Evolutionary conservation across 2,329 filamentous ascomycete species (phyloP).

Genomic region (Penicillium sp.): DNA sequence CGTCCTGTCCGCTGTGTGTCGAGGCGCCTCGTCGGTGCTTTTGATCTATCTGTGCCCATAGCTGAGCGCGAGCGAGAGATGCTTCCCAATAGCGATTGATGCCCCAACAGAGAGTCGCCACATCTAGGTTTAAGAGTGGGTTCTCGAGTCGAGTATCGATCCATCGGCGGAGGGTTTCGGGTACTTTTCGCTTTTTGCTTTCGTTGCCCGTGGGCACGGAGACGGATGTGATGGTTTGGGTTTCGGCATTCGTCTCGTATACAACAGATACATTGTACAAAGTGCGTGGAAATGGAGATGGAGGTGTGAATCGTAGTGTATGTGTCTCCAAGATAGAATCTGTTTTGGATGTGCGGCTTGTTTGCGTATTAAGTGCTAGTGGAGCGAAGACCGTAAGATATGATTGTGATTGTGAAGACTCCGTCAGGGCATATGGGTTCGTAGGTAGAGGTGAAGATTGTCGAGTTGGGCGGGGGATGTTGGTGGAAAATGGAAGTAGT

Average conservation of each 20-base stretch:
- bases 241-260: constrained; percentile 41
- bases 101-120: constrained; percentile 48
- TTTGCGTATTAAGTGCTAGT: constrained; percentile 56
- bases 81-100: constrained; percentile 49
- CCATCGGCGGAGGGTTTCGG: constrained; percentile 38
- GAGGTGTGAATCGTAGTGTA: constrained; percentile 40
- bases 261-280: constrained; percentile 39
- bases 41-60: constrained; percentile 42
- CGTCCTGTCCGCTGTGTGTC: constrained; percentile 11
- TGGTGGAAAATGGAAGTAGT: constrained; percentile 46
- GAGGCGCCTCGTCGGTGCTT: constrained; percentile 24
- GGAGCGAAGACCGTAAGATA: constrained; percentile 74
- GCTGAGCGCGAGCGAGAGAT: constrained; percentile 38
- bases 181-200: constrained; percentile 30
- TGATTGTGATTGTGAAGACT: constrained; percentile 61
- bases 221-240: constrained; percentile 38
- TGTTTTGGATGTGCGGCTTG: constrained; percentile 27
- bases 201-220: constrained; percentile 27
- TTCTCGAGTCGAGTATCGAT: constrained; percentile 39
- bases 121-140: constrained; percentile 40
- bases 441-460: constrained; percentile 55
- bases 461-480: constrained; percentile 23
- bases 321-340: constrained; percentile 37
- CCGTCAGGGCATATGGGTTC: constrained; percentile 66
- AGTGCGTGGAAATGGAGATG: constrained; percentile 39